These are phyloP conservation scores for Plasmodium falciparum DNA, from an alignment of 169 alveolate genomes.

Conservation along the genomic window DNA sequence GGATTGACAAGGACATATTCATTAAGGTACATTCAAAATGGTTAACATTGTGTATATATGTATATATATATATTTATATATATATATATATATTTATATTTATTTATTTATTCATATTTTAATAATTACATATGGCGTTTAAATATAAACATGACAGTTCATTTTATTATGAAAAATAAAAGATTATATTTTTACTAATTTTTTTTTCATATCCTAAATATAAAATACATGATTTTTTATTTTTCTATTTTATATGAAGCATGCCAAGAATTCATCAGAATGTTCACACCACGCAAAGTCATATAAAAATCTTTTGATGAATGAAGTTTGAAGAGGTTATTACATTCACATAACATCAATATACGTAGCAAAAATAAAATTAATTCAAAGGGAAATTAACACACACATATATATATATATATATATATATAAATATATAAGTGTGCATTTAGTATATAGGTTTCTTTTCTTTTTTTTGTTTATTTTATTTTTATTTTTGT, in stretches of 20 bases:
- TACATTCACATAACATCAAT: too few species aligned
- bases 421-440: constrained; percentile 3
- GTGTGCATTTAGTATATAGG: not conserved
- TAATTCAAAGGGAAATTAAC: too few species aligned
- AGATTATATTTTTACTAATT: too few species aligned
- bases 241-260: constrained; percentile 26
- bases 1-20: constrained; percentile 6
- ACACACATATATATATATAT: not conserved
- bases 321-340: not conserved
- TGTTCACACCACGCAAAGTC: constrained; percentile 30
- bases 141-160: not conserved
- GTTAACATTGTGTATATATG: not conserved
- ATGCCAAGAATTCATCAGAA: constrained; percentile 43
- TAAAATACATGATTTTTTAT: not conserved
- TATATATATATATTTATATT: not conserved
- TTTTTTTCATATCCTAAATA: too few species aligned
- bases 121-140: too few species aligned
- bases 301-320: constrained; percentile 45
- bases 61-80: not conserved
- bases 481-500: too few species aligned
- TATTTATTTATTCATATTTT: not conserved
- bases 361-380: not conserved
- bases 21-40: constrained; percentile 11
- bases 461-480: too few species aligned
- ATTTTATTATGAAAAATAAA: too few species aligned